Conservation (phyloP, 768 basidiomycete genomes). For the Asterophora parasitica region DNA sequence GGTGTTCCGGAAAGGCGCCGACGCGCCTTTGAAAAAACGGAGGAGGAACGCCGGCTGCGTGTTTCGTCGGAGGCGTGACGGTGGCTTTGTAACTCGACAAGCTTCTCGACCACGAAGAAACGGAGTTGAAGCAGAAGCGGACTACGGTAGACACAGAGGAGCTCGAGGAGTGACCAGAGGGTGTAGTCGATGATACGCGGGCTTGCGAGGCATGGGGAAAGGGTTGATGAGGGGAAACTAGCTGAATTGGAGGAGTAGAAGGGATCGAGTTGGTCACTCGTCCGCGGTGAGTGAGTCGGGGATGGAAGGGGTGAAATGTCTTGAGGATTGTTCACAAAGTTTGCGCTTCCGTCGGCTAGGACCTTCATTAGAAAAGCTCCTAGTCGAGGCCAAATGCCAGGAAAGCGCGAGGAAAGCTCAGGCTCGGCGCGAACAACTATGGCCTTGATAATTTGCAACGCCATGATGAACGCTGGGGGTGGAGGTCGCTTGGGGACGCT, state of each 20-base stretch:
- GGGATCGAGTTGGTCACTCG: constrained; percentile 37
- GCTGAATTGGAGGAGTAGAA: constrained; percentile 22
- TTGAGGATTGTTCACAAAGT: constrained; percentile 46
- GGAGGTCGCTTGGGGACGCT: constrained; percentile 23
- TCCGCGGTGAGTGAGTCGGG: constrained; percentile 47
- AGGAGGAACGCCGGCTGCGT: constrained; percentile 41
- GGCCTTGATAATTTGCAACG: constrained; percentile 64
- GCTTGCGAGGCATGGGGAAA: constrained; percentile 21
- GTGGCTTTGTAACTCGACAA: constrained; percentile 48
- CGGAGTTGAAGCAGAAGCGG: constrained; percentile 66
- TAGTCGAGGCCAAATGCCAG: constrained; percentile 63
- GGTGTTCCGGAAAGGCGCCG: constrained; percentile 36
- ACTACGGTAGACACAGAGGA: constrained; percentile 55
- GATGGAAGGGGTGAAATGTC: constrained; percentile 46
- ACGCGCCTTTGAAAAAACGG: constrained; percentile 55
- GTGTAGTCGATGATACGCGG: constrained; percentile 68
- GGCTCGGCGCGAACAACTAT: constrained; percentile 58
- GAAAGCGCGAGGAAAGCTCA: constrained; percentile 50
- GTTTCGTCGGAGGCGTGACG: constrained; percentile 25
- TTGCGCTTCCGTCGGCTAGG: constrained; percentile 55
- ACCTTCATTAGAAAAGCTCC: constrained; percentile 45
- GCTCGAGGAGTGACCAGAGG: constrained; percentile 68
- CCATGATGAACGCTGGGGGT: constrained; percentile 41
- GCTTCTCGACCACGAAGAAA: constrained; percentile 59
- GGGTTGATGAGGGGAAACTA: constrained; percentile 23